Percentiles rank a stretch among this genome's conserved stretches.
Evolutionary conservation across 2,329 filamentous ascomycete genomes (phyloP).

Genomic region (Penicillium thymicola): DNA sequence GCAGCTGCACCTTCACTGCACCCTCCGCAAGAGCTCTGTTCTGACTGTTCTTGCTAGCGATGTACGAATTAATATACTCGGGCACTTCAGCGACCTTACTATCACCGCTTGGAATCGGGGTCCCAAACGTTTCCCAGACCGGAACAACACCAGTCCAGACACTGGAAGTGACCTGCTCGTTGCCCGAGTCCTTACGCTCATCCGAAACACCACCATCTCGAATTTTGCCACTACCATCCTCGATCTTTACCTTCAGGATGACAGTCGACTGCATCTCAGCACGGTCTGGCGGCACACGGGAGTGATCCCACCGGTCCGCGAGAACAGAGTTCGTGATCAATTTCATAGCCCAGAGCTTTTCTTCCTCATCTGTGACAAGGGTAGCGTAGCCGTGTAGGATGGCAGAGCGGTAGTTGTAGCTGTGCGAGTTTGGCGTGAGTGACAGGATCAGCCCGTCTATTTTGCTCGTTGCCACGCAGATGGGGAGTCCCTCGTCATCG

Average conservation of each 20-base stretch:
- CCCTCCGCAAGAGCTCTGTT: constrained; percentile 43
- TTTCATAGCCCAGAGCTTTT: constrained; percentile 75
- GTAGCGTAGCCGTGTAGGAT: constrained; percentile 71
- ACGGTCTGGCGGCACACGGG: constrained; percentile 66
- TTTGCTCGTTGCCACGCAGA: constrained; percentile 69
- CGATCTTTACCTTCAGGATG: constrained; percentile 66
- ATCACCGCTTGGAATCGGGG: constrained; percentile 58
- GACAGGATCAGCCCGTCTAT: constrained; percentile 77
- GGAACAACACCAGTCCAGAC: constrained; percentile 64
- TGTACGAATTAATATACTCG: constrained; percentile 57
- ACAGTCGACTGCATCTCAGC: constrained; percentile 73
- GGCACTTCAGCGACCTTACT: constrained; percentile 61
- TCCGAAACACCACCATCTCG: constrained; percentile 63
- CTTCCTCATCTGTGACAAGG: constrained; percentile 62
- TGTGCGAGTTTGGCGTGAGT: constrained; percentile 75
- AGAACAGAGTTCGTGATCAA: constrained; percentile 74
- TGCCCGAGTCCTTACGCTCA: constrained; percentile 54
- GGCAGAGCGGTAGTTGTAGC: constrained; percentile 82
- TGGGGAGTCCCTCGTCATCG: constrained; percentile 57
- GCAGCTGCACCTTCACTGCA: constrained; percentile 29
- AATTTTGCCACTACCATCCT: constrained; percentile 72
- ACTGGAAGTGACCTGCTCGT: constrained; percentile 45
- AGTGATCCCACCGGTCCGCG: constrained; percentile 64
- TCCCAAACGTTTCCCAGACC: constrained; percentile 61
- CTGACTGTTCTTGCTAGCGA: constrained; percentile 47